phyloP scores from a whole-genome alignment of 2,329 filamentous ascomycete species.

The Hyphodiscus sp. region DNA sequence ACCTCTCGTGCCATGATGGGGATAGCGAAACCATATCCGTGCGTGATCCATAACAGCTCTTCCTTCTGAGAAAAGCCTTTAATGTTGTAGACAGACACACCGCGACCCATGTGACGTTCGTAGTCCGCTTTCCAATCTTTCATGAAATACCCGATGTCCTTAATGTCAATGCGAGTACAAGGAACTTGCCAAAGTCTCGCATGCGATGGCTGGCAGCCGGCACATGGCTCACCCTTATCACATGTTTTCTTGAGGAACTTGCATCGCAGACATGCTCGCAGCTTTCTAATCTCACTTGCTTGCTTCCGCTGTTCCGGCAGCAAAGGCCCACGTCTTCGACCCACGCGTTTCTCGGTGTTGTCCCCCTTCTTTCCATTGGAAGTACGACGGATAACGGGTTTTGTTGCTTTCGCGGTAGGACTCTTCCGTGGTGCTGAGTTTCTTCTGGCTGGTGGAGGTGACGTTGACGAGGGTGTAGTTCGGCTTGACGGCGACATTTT shows the following conservation, averaged over 20 bases:
- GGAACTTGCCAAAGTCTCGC: conserved; percentile 95
- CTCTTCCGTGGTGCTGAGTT: conserved; percentile 64
- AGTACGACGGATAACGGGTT: conserved; percentile 77
- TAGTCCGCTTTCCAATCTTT: conserved; percentile 99
- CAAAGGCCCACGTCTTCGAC: conserved; percentile 81
- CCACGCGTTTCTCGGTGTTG: conserved; percentile 79
- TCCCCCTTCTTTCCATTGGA: conserved; percentile 74
- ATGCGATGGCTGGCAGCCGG: conserved; percentile 91
- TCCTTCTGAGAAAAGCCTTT: conserved; percentile 71
- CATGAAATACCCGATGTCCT: conserved; percentile 97
- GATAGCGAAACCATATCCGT: conserved; percentile 89
- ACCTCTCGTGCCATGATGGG: conserved; percentile 93
- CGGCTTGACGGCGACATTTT: conserved; percentile 54
- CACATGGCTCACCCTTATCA: conserved; percentile 94
- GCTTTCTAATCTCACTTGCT: conserved; percentile 91
- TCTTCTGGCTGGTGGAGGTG: conserved; percentile 59
- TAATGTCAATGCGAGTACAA: conserved; percentile 96
- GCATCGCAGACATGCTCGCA: conserved; percentile 88
- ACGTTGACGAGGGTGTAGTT: conserved; percentile 53
- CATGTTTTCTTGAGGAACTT: conserved; percentile 99
- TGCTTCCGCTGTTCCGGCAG: conserved; percentile 92
- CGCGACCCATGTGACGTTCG: conserved; percentile 79
- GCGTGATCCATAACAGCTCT: conserved; percentile 81
- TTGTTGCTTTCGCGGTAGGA: conserved; percentile 64
- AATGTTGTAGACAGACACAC: conserved; percentile 90